Conservation (phyloP, 2,329 filamentous ascomycete genomes). For the Xylariaceae sp. region DNA sequence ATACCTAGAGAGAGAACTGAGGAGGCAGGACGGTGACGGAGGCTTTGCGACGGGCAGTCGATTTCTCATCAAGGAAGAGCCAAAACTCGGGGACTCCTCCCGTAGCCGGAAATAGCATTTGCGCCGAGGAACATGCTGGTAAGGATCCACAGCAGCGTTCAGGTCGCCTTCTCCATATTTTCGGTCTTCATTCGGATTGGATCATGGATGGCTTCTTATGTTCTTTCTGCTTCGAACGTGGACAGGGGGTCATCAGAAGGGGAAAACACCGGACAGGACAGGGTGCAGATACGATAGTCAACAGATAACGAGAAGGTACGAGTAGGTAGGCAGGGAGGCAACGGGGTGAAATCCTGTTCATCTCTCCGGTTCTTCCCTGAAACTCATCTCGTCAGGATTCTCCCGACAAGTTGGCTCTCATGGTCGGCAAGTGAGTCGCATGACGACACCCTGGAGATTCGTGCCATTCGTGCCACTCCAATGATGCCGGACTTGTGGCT, state of each 20-base stretch:
- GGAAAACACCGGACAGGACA: slow-evolving; percentile 18
- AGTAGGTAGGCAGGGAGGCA: too few species aligned
- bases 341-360: slow-evolving; percentile 20
- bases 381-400: slow-evolving; percentile 15
- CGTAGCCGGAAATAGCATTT: slow-evolving; percentile 12
- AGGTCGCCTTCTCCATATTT: slow-evolving; percentile 25
- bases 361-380: slow-evolving; percentile 23
- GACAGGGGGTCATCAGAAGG: slow-evolving; percentile 21
- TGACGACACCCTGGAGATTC: slow-evolving; percentile 10
- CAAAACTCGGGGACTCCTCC: slow-evolving; percentile 6
- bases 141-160: slow-evolving; percentile 20
- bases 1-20: neutral
- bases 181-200: slow-evolving; percentile 15
- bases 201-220: slow-evolving; percentile 3
- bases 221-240: slow-evolving; percentile 26
- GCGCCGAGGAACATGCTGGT: slow-evolving; percentile 2
- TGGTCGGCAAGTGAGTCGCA: slow-evolving; percentile 16
- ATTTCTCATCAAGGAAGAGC: neutral
- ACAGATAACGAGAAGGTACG: too few species aligned
- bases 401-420: neutral
- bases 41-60: slow-evolving; percentile 12
- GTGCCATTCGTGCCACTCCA: too few species aligned
- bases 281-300: too few species aligned
- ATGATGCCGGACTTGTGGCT: too few species aligned
- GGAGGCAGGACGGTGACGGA: neutral